Percentiles rank a stretch among this genome's conserved stretches.
Evolutionary conservation across 2,329 filamentous ascomycete genomes (phyloP).

Genomic region (Lachnellula subtilissima): DNA sequence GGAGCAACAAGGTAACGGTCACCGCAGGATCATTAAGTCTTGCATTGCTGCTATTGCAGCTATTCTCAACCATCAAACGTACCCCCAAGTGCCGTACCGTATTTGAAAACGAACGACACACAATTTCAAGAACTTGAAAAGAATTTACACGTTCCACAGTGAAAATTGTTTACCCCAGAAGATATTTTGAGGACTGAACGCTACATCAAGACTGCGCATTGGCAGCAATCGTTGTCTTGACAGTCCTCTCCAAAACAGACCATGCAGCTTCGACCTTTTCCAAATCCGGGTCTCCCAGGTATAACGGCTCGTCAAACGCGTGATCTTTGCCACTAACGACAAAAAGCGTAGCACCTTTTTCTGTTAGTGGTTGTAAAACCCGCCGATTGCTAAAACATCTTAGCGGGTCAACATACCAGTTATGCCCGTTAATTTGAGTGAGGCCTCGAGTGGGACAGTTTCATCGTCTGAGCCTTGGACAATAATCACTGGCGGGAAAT

Average conservation of each 20-base stretch:
- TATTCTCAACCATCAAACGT: no score
- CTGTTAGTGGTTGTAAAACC: not conserved
- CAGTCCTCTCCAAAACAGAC: conserved; percentile 26
- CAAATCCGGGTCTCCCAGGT: conserved; percentile 1
- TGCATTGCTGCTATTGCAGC: no score
- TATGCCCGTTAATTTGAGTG: not conserved
- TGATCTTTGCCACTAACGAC: not conserved
- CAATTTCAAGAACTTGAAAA: no score
- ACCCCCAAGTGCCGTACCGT: no score
- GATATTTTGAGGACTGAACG: not conserved
- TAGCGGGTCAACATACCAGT: conserved; percentile 1
- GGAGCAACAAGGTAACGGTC: no score
- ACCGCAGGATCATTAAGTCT: no score
- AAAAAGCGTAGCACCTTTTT: not conserved
- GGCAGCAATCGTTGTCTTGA: conserved; percentile 12
- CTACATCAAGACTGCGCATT: not conserved
- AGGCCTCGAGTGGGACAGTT: conserved; percentile 2
- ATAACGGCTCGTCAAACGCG: conserved; percentile 4
- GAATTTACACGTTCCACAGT: no score
- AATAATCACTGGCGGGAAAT: conserved; percentile 4
- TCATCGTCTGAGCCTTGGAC: conserved; percentile 7
- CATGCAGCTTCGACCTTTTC: conserved; percentile 1
- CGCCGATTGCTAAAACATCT: not conserved
- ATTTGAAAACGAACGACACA: no score
- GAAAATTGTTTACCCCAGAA: not conserved